Conservation (phyloP, 169 alveolate genomes). For the Haemoproteus tartakovskyi region DNA sequence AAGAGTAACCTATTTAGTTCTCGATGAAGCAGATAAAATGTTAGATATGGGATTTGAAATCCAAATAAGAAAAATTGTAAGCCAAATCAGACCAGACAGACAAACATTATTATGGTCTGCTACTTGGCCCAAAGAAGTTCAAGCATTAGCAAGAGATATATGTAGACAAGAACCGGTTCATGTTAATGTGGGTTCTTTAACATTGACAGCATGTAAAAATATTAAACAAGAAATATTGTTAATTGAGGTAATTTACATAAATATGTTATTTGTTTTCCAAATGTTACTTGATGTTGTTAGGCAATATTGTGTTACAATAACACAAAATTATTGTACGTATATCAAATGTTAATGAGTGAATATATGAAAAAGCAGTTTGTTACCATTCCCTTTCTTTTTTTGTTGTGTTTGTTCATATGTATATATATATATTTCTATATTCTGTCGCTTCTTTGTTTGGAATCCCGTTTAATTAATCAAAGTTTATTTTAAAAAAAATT, state of each 20-base stretch:
- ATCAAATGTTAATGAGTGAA: too few species aligned
- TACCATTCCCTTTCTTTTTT: too few species aligned
- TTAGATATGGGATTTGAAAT: constrained; percentile 92
- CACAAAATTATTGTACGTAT: background rate
- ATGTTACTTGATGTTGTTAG: background rate
- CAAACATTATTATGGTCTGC: constrained; percentile 92
- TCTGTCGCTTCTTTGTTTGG: too few species aligned
- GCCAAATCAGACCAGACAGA: constrained; percentile 79
- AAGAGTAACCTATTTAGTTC: constrained; percentile 85
- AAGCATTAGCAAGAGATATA: constrained; percentile 89
- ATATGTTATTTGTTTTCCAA: background rate
- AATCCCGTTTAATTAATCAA: too few species aligned
- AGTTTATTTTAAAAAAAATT: too few species aligned
- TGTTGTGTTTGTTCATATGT: too few species aligned
- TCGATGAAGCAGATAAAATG: constrained; percentile 95
- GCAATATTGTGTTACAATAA: background rate
- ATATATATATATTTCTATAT: too few species aligned
- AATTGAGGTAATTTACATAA: constrained; percentile 75
- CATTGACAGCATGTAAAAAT: constrained; percentile 89
- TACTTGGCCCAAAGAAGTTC: constrained; percentile 90
- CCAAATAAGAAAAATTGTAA: constrained; percentile 81
- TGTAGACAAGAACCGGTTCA: constrained; percentile 95
- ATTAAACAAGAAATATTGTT: constrained; percentile 86
- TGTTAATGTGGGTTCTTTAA: constrained; percentile 93
- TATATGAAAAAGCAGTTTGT: too few species aligned